Evolutionary conservation across 2,329 filamentous ascomycete genomes (phyloP), one percentile per base, ranked within the genome.

Genomic region (Arthrobotrys conoides): DNA sequence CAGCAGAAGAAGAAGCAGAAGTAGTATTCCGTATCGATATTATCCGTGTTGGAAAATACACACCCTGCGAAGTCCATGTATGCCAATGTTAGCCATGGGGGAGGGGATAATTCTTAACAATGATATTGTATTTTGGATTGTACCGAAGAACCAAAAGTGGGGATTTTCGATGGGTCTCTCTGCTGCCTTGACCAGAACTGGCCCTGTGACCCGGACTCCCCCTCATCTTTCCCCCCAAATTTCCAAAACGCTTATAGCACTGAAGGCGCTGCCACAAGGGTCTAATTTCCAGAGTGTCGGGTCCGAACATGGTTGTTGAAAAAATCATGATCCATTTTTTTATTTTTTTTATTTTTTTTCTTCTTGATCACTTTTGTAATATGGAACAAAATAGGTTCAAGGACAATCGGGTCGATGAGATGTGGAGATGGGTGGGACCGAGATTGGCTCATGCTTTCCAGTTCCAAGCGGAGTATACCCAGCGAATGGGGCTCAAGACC

Each of bases 231-330:
- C n/a, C 61, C 66, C 66, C 71, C 67, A 64, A 71, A 65, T 67
- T 77, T 71, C 73, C 67, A 77, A 67, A 71, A 57, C 59, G 59
- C 67, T 77, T 73, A 61, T 48, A 65, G 57, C 36, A 46, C 10
- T 49, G 51, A 69, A 51, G 67, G 61, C 73, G 73, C 59, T 71
- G 51, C 67, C 59, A 64, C 73, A 67, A 71, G 61, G 61, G 59
- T 70, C 24, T 71, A 77, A 77, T 77, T 77, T 67, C 73, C 73
- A 77, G 73, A 71, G 20, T 71, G 49, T 71, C 73, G 73, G 73
- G 73, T 77, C 73, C 67, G 51, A 63, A 67, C 67, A 77, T 77
- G 72, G 72, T 66, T 70, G 22, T 18, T 76, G 38, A 46, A 76
- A 59, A 46, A 76, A 59, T 71, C 57, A 71, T 38, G 59, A 63